phyloP scores from a whole-genome alignment of 2,329 filamentous ascomycete genomes.

The Colletotrichum caudatum region DNA sequence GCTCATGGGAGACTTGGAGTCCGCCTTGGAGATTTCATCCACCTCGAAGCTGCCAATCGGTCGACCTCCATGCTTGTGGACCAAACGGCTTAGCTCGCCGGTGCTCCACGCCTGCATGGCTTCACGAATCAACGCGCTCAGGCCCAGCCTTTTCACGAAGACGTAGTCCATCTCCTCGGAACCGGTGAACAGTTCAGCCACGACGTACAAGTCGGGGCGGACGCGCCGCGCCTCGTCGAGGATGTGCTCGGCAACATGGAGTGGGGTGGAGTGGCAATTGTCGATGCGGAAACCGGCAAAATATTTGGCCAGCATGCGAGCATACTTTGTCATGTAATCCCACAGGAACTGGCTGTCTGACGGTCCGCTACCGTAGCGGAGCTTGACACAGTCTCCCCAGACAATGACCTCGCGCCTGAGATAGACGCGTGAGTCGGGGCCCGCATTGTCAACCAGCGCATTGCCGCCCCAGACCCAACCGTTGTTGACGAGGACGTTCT shows the following conservation, averaged over 20 bases:
- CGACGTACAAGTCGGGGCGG: conserved; percentile 88
- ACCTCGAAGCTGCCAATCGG: conserved; percentile 98
- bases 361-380: conserved; percentile 85
- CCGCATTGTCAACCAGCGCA: conserved; percentile 92
- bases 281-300: conserved; percentile 97
- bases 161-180: conserved; percentile 96
- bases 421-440: conserved; percentile 90
- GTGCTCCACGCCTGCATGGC: conserved; percentile 99
- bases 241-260: conserved; percentile 94
- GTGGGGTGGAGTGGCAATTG: conserved; percentile 96
- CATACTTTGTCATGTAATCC: conserved; percentile 96
- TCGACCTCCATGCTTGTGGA: conserved; percentile 91
- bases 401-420: conserved; percentile 96
- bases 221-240: conserved; percentile 92
- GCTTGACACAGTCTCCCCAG: conserved; percentile 98
- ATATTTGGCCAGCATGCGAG: conserved; percentile 90
- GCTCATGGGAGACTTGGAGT: conserved; percentile 54
- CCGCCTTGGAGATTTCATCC: conserved; percentile 81
- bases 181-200: conserved; percentile 94
- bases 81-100: conserved; percentile 88
- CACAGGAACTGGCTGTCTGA: conserved; percentile 93
- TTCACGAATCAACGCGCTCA: conserved; percentile 93
- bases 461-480: conserved; percentile 99
- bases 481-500: conserved; percentile 90
- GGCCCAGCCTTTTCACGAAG: conserved; percentile 91